These are phyloP conservation scores for Agrostemma githago DNA, from an alignment of 148 eudicot species.

Conservation along the genomic window DNA sequence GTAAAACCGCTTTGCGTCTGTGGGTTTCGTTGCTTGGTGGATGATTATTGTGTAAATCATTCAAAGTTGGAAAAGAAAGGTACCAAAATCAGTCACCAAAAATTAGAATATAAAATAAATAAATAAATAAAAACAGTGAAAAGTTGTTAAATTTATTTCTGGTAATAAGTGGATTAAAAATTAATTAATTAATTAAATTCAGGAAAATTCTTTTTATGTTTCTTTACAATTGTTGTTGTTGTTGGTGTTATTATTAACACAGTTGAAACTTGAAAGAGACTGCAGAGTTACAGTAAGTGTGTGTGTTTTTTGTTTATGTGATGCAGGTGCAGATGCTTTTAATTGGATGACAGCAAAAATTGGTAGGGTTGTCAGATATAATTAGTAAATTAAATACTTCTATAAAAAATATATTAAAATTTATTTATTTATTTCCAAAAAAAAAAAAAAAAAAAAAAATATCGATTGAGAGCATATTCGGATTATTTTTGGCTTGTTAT, in stretches of 20 bases:
- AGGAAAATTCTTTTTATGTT: neutral
- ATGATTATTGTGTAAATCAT: constrained; percentile 73
- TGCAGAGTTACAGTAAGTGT: constrained; percentile 17
- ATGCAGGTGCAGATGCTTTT: constrained; percentile 21
- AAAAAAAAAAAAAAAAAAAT: no score
- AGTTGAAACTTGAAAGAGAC: constrained; percentile 42
- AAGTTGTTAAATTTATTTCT: constrained; percentile 3
- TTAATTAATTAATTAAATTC: neutral
- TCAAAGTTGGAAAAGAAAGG: constrained; percentile 33
- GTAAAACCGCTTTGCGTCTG: no score
- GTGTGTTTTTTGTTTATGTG: constrained; percentile 38
- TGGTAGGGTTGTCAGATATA: neutral
- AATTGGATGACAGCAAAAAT: constrained; percentile 7
- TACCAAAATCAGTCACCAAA: constrained; percentile 18
- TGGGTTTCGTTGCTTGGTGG: no score
- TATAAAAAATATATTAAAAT: no score
- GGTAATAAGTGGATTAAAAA: neutral
- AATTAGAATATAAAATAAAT: constrained; percentile 20
- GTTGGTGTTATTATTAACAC: constrained; percentile 6
- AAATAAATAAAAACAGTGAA: neutral
- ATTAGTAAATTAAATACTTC: neutral
- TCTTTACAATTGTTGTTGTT: neutral
- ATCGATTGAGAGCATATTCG: no score
- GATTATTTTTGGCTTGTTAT: no score
- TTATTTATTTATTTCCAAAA: no score